Evolutionary conservation across 148 eudicot species (phyloP).

Genomic region (Diospyros lotus): DNA sequence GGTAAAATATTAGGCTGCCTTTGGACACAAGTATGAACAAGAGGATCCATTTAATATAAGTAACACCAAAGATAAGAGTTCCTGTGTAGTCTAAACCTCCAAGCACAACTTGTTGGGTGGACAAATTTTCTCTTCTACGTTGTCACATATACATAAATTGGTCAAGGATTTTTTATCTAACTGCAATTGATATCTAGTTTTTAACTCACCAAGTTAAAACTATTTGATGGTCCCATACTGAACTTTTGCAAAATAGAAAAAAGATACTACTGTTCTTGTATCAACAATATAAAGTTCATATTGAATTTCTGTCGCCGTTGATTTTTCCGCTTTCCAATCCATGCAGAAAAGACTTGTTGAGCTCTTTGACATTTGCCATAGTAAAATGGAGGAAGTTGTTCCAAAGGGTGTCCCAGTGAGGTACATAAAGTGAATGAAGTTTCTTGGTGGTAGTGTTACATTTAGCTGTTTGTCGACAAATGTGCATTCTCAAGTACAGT

Average conservation of each 20-base stretch:
- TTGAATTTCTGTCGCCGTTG: background rate
- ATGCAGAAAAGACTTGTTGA: conserved; percentile 65
- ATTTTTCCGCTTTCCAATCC: conserved; percentile 4
- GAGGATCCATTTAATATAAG: no score
- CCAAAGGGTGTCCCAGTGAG: conserved; percentile 55
- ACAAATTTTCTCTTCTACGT: background rate
- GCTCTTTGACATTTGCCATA: conserved; percentile 65
- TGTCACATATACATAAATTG: no score
- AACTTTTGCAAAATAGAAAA: background rate
- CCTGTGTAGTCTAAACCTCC: no score
- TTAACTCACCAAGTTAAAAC: background rate
- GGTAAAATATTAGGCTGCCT: no score
- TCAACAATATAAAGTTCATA: background rate
- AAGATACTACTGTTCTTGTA: background rate
- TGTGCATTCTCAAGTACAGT: background rate
- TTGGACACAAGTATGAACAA: no score
- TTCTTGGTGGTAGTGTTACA: background rate
- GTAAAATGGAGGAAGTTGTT: conserved; percentile 71
- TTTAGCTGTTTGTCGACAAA: background rate
- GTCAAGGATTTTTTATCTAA: background rate
- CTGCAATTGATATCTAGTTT: background rate
- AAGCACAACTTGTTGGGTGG: no score
- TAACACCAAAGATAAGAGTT: no score
- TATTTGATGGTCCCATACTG: background rate
- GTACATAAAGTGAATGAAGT: conserved; percentile 25